A percentile compares a stretch with the other conserved stretches of the same genome.
Conservation (phyloP, 768 basidiomycete species). For the Serendipita sp. region DNA sequence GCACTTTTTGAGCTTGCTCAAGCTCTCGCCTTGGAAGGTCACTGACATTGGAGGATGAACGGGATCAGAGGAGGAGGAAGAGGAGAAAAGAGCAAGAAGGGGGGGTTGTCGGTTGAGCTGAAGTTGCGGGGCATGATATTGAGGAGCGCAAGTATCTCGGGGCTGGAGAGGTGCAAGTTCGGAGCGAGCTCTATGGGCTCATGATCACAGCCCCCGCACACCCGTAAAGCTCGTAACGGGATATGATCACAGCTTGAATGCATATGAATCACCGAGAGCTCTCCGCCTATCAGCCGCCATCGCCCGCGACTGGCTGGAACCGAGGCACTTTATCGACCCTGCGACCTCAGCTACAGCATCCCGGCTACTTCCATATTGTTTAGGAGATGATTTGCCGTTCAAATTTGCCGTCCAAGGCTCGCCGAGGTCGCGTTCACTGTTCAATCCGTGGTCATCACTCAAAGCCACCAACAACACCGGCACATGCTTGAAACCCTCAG, state of each 20-base stretch:
- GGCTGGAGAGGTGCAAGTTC: neutral
- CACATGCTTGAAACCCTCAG: too few relatives aligned
- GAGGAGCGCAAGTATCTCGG: neutral
- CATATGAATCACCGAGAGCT: neutral
- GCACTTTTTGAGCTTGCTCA: neutral
- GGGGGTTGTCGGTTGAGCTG: neutral
- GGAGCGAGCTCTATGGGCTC: neutral
- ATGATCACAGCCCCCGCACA: neutral
- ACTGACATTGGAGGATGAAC: neutral
- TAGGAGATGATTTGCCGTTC: neutral
- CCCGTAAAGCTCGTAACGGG: neutral
- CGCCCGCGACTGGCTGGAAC: neutral
- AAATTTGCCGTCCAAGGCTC: neutral
- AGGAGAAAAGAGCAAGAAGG: neutral
- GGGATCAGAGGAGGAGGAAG: neutral
- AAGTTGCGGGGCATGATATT: slow-evolving; percentile 5
- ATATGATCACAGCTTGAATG: neutral
- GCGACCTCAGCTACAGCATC: neutral
- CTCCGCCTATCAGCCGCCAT: neutral
- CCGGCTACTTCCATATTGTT: neutral
- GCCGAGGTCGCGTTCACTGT: neutral
- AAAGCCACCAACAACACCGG: too few relatives aligned
- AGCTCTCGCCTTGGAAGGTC: neutral
- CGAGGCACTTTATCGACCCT: neutral
- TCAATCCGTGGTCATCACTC: too few relatives aligned